Conservation (phyloP, 2,329 filamentous ascomycete species). For the Fusarium caatingaense region DNA sequence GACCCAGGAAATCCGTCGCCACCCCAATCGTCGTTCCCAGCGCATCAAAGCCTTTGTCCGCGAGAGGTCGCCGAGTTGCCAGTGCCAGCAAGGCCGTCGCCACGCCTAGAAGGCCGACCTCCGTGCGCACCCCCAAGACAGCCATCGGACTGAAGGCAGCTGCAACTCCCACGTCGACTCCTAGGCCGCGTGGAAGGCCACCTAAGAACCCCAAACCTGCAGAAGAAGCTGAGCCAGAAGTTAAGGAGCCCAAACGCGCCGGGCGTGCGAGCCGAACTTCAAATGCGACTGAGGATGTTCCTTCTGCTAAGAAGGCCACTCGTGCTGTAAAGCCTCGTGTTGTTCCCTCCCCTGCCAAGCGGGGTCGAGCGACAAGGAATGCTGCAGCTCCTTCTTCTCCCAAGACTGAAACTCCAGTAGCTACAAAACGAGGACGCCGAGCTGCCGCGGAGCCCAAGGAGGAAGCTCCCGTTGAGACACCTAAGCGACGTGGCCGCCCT, state of each 20-base stretch:
- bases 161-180: constrained; percentile 27
- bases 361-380: constrained; percentile 32
- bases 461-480: background rate
- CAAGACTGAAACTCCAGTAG: constrained; percentile 10
- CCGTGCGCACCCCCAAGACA: constrained; percentile 21
- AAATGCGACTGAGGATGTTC: background rate
- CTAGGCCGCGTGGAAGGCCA: constrained; percentile 41
- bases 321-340: constrained; percentile 23
- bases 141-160: constrained; percentile 18
- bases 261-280: background rate
- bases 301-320: constrained; percentile 14
- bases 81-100: constrained; percentile 27
- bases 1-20: constrained; percentile 41
- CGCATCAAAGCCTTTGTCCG: constrained; percentile 19
- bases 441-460: constrained; percentile 18
- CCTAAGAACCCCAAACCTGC: constrained; percentile 30
- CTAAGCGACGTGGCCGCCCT: constrained; percentile 42
- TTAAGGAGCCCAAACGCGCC: constrained; percentile 6
- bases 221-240: constrained; percentile 8
- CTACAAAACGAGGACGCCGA: constrained; percentile 21
- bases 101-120: constrained; percentile 11
- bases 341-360: constrained; percentile 39
- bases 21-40: constrained; percentile 10
- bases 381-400: constrained; percentile 7
- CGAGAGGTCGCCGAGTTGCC: constrained; percentile 24